phyloP scores from a whole-genome alignment of 176 grass and related monocot genomes.

The Aegilops speltoides region DNA sequence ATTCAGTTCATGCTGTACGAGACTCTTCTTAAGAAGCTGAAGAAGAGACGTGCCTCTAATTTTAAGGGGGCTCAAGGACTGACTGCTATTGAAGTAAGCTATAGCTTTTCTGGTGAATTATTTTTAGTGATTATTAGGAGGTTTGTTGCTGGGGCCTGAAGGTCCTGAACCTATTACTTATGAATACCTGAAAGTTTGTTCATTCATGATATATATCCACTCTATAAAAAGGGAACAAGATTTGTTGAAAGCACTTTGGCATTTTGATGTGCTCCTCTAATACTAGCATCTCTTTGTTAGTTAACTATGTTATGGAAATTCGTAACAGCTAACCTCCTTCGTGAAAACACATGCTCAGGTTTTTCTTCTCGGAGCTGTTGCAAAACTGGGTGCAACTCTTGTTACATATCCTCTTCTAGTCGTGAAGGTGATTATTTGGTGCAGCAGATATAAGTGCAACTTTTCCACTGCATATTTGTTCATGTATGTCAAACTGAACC shows the following conservation, averaged over 20 bases:
- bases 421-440: conserved; percentile 65
- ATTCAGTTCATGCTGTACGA: conserved; percentile 99
- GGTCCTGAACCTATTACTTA: neutral
- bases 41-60: conserved; percentile 70
- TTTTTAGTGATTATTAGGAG: neutral
- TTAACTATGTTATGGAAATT: neutral
- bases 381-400: conserved; percentile 88
- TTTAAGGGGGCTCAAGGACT: conserved; percentile 83
- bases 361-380: conserved; percentile 95
- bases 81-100: conserved; percentile 79
- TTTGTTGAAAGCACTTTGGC: neutral
- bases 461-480: neutral
- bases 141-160: neutral
- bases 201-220: neutral
- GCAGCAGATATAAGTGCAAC: neutral
- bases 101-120: conserved; percentile 13
- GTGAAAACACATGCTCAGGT: conserved; percentile 59
- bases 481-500: neutral
- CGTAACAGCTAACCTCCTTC: conserved; percentile 10
- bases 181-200: conserved; percentile 9
- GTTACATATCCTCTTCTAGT: conserved; percentile 91
- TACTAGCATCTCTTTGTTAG: conserved; percentile 9
- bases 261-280: neutral
- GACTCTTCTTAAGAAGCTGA: conserved; percentile 87
- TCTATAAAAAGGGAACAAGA: neutral